Base-by-base conservation (phyloP, 2,329 filamentous ascomycete genomes). In the Lachnellula cervina region DNA sequence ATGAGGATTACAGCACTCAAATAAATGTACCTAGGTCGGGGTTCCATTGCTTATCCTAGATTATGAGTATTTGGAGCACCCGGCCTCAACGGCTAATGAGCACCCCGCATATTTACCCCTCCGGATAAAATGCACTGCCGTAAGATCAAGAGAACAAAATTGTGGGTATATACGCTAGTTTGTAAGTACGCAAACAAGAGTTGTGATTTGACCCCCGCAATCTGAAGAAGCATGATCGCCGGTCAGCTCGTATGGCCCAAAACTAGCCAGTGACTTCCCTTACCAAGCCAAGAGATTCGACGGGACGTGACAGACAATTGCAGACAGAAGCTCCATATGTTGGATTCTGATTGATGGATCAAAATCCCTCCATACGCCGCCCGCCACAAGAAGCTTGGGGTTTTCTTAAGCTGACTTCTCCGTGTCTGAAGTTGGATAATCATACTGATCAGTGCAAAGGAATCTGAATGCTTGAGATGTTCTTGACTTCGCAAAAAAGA, bases 221-320 rank as follows among this genome's bases (percentile, higher is more conserved):
- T 40, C 32, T 42, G 34, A n/a, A 40, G 48, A 50, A 50, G 38
- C 13, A 28, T 32, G 28, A 11, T 32, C 28, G n/a, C 16, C 37
- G 19, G 16, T 51, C 49, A 23, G 49, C 49, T 51, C 49, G 49
- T 51, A 32, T 25, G 23, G 49, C 49, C 38, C 38, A 51, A 44
- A 51, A 21, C 38, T 44, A 28, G 13, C 38, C 49, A 51, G 47
- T 44, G 21, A 40, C 38, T 28, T 42, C 8, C 28, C 28, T 32
- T 32, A 32, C 11, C 28, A 4, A 40, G 48, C 48, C 48, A 40
- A 50, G 35, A 50, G 25, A 19, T 32, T 32, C n/a, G 34, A 9
- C 2, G 25, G 32, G 28, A n/a, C 13, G 23, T n/a, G 17, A 6
- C n/a, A 9, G 11, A 13, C 28, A 48, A 32, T 6, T 25, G 14